phyloP scores from a whole-genome alignment of 495 filamentous ascomycete genomes.

The Bacidia rubella region DNA sequence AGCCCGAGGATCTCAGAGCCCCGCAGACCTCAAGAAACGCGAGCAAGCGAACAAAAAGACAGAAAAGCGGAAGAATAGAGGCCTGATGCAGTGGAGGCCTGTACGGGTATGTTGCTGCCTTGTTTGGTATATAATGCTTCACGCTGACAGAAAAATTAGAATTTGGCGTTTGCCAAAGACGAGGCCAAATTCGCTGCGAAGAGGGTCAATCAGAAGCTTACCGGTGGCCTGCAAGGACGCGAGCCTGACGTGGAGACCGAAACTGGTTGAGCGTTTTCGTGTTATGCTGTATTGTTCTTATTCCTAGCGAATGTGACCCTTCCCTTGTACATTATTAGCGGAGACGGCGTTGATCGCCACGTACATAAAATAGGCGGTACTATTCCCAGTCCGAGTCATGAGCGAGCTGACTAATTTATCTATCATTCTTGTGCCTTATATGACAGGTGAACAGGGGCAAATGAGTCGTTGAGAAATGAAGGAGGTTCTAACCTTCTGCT shows the following conservation, averaged over 20 bases:
- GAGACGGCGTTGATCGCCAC: background rate
- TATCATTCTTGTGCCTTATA: too few relatives aligned
- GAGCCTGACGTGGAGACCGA: constrained; percentile 43
- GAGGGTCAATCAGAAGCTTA: constrained; percentile 35
- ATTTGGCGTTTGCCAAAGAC: constrained; percentile 37
- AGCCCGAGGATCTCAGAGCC: too few relatives aligned
- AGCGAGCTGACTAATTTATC: too few relatives aligned
- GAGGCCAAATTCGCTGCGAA: constrained; percentile 36
- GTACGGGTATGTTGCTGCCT: constrained; percentile 22
- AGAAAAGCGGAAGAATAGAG: constrained; percentile 38
- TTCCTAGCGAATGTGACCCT: background rate
- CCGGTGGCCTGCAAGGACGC: constrained; percentile 31
- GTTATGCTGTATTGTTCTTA: background rate
- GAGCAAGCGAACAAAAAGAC: constrained; percentile 31
- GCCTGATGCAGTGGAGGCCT: constrained; percentile 43
- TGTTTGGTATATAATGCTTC: background rate
- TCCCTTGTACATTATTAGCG: background rate
- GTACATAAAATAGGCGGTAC: background rate
- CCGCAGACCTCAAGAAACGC: constrained; percentile 12
- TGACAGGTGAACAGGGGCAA: too few relatives aligned
- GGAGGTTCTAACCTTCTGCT: too few relatives aligned
- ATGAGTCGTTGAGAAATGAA: too few relatives aligned
- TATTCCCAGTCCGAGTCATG: too few relatives aligned
- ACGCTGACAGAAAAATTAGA: constrained; percentile 13
- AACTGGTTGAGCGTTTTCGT: constrained; percentile 18